Base-by-base conservation (phyloP, 495 filamentous ascomycete species). In the Daldinia grandis region DNA sequence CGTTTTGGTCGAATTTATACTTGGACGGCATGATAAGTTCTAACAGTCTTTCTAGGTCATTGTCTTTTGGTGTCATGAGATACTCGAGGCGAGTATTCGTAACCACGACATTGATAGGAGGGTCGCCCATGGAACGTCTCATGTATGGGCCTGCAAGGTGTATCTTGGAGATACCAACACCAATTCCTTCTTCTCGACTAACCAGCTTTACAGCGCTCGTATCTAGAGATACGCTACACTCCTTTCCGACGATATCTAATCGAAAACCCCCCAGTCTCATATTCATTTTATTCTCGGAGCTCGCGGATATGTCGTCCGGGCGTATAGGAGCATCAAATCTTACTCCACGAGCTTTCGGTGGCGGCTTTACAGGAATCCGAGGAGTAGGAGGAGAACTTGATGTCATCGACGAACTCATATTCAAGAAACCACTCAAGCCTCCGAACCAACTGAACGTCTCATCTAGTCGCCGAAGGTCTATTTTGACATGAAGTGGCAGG, bases 21-120 rank as follows among this genome's bases (percentile, higher is more conserved):
- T 93, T 94, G 1, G 94, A 97, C 0, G 96, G 96, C 9, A 92
- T 97, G 49, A 98, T 89, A 24, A 99, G 84, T 31, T 91, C 90
- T 14, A 99, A 80, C 6, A 99, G 85, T 49, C 90, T 86, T 69
- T 92, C 90, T 2, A 99, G 81, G 74, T 99, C 96, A 28, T 84
- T 83, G 56, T 95, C 89, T 60, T 90, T 90, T 0, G 96, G 95
- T 4, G 85, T 76, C 56, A 84, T 82, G 3, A 93, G 75, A 74
- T 91, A 97, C 53, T 97, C 93, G 38, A 95, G 76, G 14, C 90
- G 86, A 5, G 90, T 88, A 60, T 89, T 88, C 40, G 80, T 80
- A 47, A 97, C 68, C 2, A 87, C 82, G 7, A 76, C 73, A 31
- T 76, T 67, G 8, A 88, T 76, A 10, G 85, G 81, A 17, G 88